Evolutionary conservation across 306 rosid genomes (phyloP).

Genomic region (Cicer arietinum): DNA sequence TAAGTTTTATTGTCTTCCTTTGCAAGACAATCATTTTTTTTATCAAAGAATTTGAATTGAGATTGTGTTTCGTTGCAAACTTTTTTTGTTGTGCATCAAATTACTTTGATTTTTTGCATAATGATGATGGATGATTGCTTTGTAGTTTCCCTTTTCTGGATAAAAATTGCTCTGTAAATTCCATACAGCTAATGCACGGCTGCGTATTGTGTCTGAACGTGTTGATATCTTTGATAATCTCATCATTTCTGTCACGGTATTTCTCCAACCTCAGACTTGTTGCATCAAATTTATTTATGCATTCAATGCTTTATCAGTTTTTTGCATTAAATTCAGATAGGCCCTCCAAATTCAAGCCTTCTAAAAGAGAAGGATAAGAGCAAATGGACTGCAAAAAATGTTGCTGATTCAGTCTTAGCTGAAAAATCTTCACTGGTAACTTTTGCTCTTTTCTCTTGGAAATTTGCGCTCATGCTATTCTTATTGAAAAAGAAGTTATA

Average conservation of each 20-base stretch:
- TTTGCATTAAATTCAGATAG: conserved; percentile 73
- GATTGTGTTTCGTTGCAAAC: conserved; percentile 2
- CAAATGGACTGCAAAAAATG: conserved; percentile 86
- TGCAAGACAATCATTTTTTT: conserved; percentile 7
- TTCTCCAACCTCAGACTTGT: conserved; percentile 42
- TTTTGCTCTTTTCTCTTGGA: not conserved
- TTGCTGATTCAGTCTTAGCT: conserved; percentile 94
- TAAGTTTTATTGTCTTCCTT: conserved; percentile 57
- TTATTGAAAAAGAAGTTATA: conserved; percentile 7
- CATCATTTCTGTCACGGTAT: conserved; percentile 89
- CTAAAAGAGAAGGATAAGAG: conserved; percentile 82
- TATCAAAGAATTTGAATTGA: conserved; percentile 23
- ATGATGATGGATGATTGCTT: conserved; percentile 31
- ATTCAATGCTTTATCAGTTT: conserved; percentile 47
- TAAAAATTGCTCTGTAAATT: conserved; percentile 37
- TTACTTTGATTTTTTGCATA: conserved; percentile 1
- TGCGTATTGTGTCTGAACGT: conserved; percentile 93
- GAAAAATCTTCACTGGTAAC: conserved; percentile 93
- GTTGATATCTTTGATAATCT: conserved; percentile 85
- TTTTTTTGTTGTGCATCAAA: conserved; percentile 13
- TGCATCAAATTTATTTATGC: conserved; percentile 22
- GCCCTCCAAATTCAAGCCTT: conserved; percentile 78
- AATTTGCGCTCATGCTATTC: conserved; percentile 31
- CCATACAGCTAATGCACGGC: conserved; percentile 86
- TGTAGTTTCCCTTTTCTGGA: conserved; percentile 39